These are phyloP conservation scores for Solanum verrucosum DNA, from an alignment of 257 asterid species.

Conservation along the genomic window DNA sequence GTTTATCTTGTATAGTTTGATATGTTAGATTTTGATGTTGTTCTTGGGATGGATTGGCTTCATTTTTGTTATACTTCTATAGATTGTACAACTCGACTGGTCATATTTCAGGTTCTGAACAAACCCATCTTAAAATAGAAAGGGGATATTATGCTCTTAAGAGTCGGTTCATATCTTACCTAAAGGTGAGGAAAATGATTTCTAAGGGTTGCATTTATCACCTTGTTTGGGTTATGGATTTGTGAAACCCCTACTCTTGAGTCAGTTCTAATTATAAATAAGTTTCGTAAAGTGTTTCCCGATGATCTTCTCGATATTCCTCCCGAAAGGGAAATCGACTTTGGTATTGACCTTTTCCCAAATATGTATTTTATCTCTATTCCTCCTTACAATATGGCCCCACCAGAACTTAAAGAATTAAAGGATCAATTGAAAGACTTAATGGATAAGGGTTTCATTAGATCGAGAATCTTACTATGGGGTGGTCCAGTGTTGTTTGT, in stretches of 20 bases:
- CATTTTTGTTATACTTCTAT: no score
- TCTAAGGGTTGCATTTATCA: background rate
- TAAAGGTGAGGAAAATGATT: no score
- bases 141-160: background rate
- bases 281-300: background rate
- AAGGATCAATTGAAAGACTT: background rate
- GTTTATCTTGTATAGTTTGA: no score
- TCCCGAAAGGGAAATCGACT: background rate
- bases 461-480: background rate
- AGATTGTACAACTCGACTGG: background rate
- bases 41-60: no score
- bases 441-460: no score
- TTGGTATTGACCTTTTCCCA: background rate
- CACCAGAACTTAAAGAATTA: background rate
- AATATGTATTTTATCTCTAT: no score
- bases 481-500: background rate
- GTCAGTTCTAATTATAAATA: background rate
- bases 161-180: background rate
- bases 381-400: background rate
- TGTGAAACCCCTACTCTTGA: background rate
- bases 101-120: no score
- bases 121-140: background rate
- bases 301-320: no score
- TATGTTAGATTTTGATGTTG: no score
- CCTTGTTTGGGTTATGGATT: background rate